A percentile compares a stretch with the other conserved stretches of the same genome.
Evolutionary conservation across 129 eudicot species (phyloP).

Genomic region (Lactuca saligna): DNA sequence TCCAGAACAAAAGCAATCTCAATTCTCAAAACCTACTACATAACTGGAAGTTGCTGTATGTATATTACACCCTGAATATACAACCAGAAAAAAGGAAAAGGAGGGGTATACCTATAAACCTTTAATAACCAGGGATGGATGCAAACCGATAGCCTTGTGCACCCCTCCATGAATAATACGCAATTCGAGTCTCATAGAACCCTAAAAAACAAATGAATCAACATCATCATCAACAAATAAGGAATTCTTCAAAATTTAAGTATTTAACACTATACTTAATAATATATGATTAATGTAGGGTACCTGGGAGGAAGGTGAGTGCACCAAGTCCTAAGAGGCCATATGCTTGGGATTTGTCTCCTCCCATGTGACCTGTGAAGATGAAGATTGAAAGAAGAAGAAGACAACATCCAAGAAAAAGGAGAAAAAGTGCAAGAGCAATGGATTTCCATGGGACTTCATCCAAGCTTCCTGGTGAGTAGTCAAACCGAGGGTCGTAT

Average conservation of each 20-base stretch:
- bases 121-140: constrained; percentile 74
- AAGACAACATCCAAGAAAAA: constrained; percentile 70
- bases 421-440: constrained; percentile 72
- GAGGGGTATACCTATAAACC: not conserved
- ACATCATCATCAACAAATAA: not conserved
- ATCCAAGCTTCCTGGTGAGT: constrained; percentile 60
- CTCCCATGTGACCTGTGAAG: constrained; percentile 93
- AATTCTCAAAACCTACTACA: constrained; percentile 5
- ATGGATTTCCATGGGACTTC: constrained; percentile 95
- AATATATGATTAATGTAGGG: not conserved
- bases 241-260: too few species aligned
- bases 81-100: constrained; percentile 15
- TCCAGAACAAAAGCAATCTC: constrained; percentile 1
- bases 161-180: constrained; percentile 96
- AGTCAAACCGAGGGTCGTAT: constrained; percentile 81
- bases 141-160: constrained; percentile 91
- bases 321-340: constrained; percentile 87
- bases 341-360: constrained; percentile 85
- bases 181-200: constrained; percentile 86
- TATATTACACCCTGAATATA: constrained; percentile 24
- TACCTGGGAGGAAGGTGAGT: constrained; percentile 87
- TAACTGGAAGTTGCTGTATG: constrained; percentile 2
- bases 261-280: too few species aligned
- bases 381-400: constrained; percentile 71
- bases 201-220: constrained; percentile 41